phyloP scores from a whole-genome alignment of 1,139 yeast genomes.

The Yamadazyma siamensis region DNA sequence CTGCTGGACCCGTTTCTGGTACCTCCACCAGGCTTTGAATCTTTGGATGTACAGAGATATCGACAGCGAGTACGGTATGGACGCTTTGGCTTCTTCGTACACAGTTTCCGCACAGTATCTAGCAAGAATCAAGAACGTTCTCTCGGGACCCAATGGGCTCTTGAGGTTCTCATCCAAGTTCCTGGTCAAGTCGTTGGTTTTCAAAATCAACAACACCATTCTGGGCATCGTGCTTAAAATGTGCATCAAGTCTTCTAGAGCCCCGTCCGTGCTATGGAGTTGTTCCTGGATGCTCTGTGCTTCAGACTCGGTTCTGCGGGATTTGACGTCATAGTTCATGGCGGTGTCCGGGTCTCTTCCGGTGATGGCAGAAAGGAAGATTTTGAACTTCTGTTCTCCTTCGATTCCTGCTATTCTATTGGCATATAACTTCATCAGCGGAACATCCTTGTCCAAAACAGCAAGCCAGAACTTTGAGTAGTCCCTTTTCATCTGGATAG shows the following conservation, averaged over 20 bases:
- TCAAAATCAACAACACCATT: conserved; percentile 77
- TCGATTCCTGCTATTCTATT: conserved; percentile 75
- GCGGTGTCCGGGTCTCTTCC: conserved; percentile 62
- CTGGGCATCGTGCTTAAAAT: conserved; percentile 80
- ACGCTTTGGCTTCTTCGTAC: conserved; percentile 58
- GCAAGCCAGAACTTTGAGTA: conserved; percentile 95
- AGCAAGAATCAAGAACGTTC: conserved; percentile 87
- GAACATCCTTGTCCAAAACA: conserved; percentile 65
- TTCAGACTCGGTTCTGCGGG: conserved; percentile 53
- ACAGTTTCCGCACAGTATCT: conserved; percentile 83
- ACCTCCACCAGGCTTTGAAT: conserved; percentile 45
- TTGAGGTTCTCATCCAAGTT: conserved; percentile 79
- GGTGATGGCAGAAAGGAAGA: conserved; percentile 91
- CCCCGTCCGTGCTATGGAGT: conserved; percentile 52
- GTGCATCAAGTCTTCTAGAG: conserved; percentile 75
- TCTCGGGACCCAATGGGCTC: conserved; percentile 81
- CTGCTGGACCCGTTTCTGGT: conserved; percentile 50
- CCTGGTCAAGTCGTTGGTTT: conserved; percentile 91
- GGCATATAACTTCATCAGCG: conserved; percentile 69
- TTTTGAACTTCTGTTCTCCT: conserved; percentile 69
- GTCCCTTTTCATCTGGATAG: conserved; percentile 70
- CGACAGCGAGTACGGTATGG: conserved; percentile 30
- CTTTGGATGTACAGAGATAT: conserved; percentile 32
- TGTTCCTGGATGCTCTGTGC: conserved; percentile 63
- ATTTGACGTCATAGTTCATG: conserved; percentile 46